These are phyloP conservation scores for Leptographium wingfieldii DNA, from an alignment of 2,329 filamentous ascomycete species.

Conservation along the genomic window DNA sequence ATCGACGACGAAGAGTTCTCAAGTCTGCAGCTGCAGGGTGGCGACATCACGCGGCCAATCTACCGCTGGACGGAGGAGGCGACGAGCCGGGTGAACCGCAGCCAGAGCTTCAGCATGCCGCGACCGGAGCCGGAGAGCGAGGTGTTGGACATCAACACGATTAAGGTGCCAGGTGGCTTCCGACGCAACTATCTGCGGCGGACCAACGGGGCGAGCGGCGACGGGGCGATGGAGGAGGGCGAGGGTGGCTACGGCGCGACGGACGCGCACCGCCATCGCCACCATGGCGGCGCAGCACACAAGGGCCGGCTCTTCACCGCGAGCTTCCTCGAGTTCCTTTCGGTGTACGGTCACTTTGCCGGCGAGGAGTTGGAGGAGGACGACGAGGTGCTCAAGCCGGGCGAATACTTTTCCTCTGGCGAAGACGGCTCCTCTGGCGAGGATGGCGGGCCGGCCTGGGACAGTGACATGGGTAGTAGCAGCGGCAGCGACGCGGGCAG, in stretches of 20 bases:
- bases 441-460: constrained; percentile 28
- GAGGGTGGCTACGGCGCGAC: constrained; percentile 14
- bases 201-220: constrained; percentile 53
- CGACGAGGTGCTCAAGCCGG: constrained; percentile 73
- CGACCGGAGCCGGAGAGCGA: constrained; percentile 70
- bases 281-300: constrained; percentile 11
- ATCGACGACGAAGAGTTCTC: constrained; percentile 72
- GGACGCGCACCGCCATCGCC: background rate
- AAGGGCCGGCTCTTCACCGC: constrained; percentile 65
- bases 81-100: constrained; percentile 58
- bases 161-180: constrained; percentile 89
- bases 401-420: constrained; percentile 85
- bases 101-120: constrained; percentile 74
- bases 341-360: constrained; percentile 92
- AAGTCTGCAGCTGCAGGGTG: constrained; percentile 82
- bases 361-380: constrained; percentile 96
- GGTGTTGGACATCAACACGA: constrained; percentile 72
- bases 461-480: background rate
- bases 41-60: constrained; percentile 87
- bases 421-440: constrained; percentile 32
- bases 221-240: constrained; percentile 35
- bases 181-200: constrained; percentile 78
- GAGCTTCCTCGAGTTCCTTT: constrained; percentile 92
- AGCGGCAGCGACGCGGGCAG: constrained; percentile 19
- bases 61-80: constrained; percentile 94